A percentile compares a stretch with the other conserved stretches of the same genome.
Conservation (phyloP, 345 rosid species). For the Moringa oleifera region DNA sequence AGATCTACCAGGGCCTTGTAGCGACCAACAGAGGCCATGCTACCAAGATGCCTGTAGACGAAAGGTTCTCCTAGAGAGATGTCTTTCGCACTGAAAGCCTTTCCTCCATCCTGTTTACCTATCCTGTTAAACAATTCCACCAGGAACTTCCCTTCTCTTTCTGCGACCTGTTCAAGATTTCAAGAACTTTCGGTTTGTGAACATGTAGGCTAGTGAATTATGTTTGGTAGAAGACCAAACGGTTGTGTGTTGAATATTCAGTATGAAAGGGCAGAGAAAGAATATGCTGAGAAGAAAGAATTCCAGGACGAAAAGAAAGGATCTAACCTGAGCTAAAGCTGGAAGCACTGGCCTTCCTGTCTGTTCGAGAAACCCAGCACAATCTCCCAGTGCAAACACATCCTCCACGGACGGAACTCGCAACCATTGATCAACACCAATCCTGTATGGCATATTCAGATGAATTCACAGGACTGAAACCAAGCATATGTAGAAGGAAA, state of each 20-base stretch:
- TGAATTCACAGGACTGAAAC: background rate
- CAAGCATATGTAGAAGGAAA: background rate
- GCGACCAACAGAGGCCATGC: slow-evolving; percentile 74
- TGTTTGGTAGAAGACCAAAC: background rate
- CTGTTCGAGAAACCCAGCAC: slow-evolving; percentile 69
- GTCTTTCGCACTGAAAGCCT: slow-evolving; percentile 39
- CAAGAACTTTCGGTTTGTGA: no score
- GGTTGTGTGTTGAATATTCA: no score
- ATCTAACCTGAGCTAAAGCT: slow-evolving; percentile 61
- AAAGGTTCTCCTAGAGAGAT: slow-evolving; percentile 47
- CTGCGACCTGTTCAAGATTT: slow-evolving; percentile 46
- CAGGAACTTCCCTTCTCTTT: slow-evolving; percentile 67
- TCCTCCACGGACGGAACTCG: slow-evolving; percentile 57
- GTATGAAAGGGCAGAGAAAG: background rate
- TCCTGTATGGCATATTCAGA: slow-evolving; percentile 25
- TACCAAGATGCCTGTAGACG: slow-evolving; percentile 59
- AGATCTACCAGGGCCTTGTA: slow-evolving; percentile 69
- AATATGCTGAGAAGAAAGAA: no score
- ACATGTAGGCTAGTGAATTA: no score
- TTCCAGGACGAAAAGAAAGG: background rate
- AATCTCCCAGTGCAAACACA: slow-evolving; percentile 67
- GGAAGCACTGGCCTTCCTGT: slow-evolving; percentile 70
- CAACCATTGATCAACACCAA: slow-evolving; percentile 62
- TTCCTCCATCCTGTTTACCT: slow-evolving; percentile 47
- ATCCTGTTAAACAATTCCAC: slow-evolving; percentile 42